These are phyloP conservation scores for Fibroporia radiculosa DNA, from an alignment of 768 basidiomycete species.

Conservation along the genomic window DNA sequence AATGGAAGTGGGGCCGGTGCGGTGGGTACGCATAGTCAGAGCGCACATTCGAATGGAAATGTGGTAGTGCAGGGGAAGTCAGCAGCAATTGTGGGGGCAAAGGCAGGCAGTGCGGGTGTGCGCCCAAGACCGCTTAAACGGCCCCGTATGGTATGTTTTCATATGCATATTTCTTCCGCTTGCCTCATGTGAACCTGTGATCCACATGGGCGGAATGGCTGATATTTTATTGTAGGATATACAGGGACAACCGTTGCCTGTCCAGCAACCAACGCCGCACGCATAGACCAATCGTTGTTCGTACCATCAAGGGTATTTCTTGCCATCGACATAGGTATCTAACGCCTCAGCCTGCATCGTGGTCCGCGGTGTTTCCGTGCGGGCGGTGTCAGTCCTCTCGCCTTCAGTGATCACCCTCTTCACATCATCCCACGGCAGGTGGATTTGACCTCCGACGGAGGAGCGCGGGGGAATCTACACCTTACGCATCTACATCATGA, in stretches of 20 bases:
- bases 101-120: conserved; percentile 48
- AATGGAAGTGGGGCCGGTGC: conserved; percentile 1
- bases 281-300: conserved; percentile 7
- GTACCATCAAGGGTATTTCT: too few species aligned
- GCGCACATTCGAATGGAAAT: conserved; percentile 17
- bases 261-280: conserved; percentile 65
- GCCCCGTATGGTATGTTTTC: conserved; percentile 54
- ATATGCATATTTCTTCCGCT: neutral
- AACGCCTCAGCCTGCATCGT: too few species aligned
- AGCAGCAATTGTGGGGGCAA: conserved; percentile 36
- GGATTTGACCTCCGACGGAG: too few species aligned
- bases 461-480: too few species aligned
- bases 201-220: neutral
- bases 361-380: too few species aligned
- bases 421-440: too few species aligned
- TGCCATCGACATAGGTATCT: too few species aligned
- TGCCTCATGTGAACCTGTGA: too few species aligned
- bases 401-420: too few species aligned
- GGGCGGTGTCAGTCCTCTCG: too few species aligned
- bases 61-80: conserved; percentile 6
- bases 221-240: conserved; percentile 37
- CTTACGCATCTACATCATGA: too few species aligned
- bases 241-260: conserved; percentile 54
- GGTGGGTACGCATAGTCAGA: neutral
- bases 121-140: conserved; percentile 71